These are phyloP conservation scores for Nicotiana obtusifolia DNA, from an alignment of 257 asterid genomes.

Conservation along the genomic window DNA sequence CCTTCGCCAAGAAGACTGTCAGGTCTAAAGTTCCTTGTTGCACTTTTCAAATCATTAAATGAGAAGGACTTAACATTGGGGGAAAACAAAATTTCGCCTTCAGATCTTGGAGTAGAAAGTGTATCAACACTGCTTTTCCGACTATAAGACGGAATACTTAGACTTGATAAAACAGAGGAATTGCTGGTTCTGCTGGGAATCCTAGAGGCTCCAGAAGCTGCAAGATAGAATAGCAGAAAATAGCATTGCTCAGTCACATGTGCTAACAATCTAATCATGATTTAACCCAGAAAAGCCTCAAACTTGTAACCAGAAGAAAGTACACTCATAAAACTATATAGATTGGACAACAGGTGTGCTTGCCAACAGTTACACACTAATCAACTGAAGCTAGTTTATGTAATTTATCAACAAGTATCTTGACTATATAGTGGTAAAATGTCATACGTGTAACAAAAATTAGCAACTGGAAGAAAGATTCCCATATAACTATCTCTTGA, in stretches of 20 bases:
- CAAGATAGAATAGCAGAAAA: neutral
- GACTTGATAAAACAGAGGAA: constrained; percentile 40
- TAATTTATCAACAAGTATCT: neutral
- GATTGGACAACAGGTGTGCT: neutral
- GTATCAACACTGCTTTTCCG: constrained; percentile 47
- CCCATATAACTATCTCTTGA: neutral
- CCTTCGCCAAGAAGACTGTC: constrained; percentile 98
- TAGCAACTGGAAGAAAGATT: neutral
- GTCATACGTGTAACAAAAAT: neutral
- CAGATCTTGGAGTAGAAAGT: constrained; percentile 87
- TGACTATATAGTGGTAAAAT: neutral
- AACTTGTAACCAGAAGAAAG: neutral
- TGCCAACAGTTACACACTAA: neutral
- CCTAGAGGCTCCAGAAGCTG: constrained; percentile 41
- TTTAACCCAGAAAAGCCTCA: neutral
- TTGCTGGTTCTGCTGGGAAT: constrained; percentile 40
- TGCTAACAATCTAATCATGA: neutral
- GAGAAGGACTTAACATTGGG: constrained; percentile 71
- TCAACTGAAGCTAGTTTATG: neutral
- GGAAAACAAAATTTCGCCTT: constrained; percentile 66
- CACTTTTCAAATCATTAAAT: constrained; percentile 71
- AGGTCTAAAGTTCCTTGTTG: constrained; percentile 79
- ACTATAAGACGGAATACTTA: constrained; percentile 49
- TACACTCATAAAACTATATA: neutral
- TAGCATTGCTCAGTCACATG: neutral